phyloP scores from a whole-genome alignment of 306 rosid genomes.

The Prunus davidiana region DNA sequence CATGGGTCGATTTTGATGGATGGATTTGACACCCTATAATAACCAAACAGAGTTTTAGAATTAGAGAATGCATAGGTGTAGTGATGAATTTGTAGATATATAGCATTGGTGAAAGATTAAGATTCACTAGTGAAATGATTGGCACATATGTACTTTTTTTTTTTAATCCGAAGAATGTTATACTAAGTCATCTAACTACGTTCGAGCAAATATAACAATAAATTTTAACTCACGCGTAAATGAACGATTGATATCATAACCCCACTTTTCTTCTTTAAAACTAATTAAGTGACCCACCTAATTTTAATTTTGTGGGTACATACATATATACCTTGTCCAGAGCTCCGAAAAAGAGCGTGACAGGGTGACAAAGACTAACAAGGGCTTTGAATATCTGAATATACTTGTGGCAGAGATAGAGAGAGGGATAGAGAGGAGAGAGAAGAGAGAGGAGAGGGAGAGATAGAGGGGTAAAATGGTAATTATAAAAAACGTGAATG shows the following conservation, averaged over 20 bases:
- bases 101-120: too few species aligned
- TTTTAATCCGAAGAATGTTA: too few species aligned
- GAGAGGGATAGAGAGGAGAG: not conserved
- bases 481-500: not conserved
- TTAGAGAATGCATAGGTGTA: not conserved
- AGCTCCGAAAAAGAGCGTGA: not conserved
- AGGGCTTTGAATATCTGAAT: not conserved
- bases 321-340: not conserved
- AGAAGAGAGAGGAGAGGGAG: not conserved
- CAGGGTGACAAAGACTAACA: conserved; percentile 13
- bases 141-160: too few species aligned
- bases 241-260: rapidly evolving
- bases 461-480: conserved; percentile 6
- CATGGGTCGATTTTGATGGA: conserved; percentile 41
- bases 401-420: not conserved
- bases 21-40: conserved; percentile 50
- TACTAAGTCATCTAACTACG: too few species aligned
- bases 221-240: too few species aligned
- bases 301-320: not conserved
- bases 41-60: not conserved
- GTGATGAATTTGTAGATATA: too few species aligned
- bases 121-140: too few species aligned
- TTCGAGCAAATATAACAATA: too few species aligned
- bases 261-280: too few species aligned
- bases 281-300: too few species aligned